A percentile compares a stretch with the other conserved stretches of the same genome.
Evolutionary conservation across 305 asterid species (phyloP).

Genomic region (Fraxinus greggii): DNA sequence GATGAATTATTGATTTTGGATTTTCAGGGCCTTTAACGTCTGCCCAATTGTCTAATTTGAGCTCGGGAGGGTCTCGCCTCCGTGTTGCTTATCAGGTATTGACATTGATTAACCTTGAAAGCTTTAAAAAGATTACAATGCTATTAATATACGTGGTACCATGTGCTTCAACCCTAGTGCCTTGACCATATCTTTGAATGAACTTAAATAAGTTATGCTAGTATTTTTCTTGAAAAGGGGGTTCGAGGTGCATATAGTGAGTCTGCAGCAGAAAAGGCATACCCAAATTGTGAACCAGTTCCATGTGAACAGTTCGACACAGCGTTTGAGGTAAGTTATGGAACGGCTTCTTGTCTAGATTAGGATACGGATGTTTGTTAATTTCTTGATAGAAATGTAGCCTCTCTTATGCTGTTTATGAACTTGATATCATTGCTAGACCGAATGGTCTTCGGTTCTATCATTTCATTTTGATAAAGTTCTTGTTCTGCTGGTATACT

Average conservation of each 20-base stretch:
- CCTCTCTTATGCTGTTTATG: conserved; percentile 9
- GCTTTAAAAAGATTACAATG: neutral
- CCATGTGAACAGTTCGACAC: conserved; percentile 95
- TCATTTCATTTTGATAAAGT: neutral
- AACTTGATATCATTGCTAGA: neutral
- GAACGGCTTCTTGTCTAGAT: neutral
- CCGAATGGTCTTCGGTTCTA: neutral
- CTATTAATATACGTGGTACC: conserved; percentile 18
- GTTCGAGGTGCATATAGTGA: conserved; percentile 93
- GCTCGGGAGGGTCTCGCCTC: conserved; percentile 70
- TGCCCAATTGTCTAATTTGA: conserved; percentile 61
- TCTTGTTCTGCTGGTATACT: conserved; percentile 7
- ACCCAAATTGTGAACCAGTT: conserved; percentile 93
- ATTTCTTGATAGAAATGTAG: neutral
- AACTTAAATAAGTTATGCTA: neutral
- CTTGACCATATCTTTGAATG: neutral
- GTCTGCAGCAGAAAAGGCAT: conserved; percentile 94
- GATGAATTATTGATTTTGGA: conserved; percentile 11
- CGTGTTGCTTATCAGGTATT: conserved; percentile 98
- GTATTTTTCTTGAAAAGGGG: conserved; percentile 47
- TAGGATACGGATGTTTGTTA: neutral
- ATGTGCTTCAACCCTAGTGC: conserved; percentile 14
- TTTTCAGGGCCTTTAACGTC: conserved; percentile 82
- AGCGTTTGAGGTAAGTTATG: conserved; percentile 69
- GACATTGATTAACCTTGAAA: neutral